These are phyloP conservation scores for Guyanaporus albipodus DNA, from an alignment of 768 basidiomycete species.

Conservation along the genomic window DNA sequence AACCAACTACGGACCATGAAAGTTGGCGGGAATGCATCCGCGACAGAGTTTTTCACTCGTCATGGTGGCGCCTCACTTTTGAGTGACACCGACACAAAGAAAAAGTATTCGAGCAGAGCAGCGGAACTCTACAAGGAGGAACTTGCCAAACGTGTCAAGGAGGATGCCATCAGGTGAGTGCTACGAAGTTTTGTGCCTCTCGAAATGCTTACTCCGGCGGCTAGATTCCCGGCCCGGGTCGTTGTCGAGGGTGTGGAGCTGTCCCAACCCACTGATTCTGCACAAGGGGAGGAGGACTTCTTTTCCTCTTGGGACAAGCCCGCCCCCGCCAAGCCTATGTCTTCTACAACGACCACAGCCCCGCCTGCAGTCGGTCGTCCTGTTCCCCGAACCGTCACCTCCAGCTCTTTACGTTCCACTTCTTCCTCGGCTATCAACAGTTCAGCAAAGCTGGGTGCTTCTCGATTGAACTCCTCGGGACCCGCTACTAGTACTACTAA, in stretches of 20 bases:
- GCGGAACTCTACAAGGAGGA: conserved; percentile 94
- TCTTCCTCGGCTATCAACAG: conserved; percentile 30
- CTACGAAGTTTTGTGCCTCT: neutral
- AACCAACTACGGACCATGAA: conserved; percentile 93
- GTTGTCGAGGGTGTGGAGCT: conserved; percentile 77
- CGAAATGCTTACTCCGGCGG: neutral
- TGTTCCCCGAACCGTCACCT: conserved; percentile 60
- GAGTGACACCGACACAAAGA: conserved; percentile 73
- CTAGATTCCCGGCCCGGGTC: conserved; percentile 73
- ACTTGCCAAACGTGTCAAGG: conserved; percentile 70
- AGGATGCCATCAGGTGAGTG: conserved; percentile 65
- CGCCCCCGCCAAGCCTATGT: conserved; percentile 45
- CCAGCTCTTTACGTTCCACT: conserved; percentile 54
- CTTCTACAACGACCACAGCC: conserved; percentile 46
- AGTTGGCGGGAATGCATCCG: conserved; percentile 86
- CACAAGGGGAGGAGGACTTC: conserved; percentile 81
- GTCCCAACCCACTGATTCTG: conserved; percentile 34
- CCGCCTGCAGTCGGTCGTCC: conserved; percentile 61
- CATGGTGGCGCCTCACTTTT: conserved; percentile 75
- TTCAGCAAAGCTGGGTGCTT: conserved; percentile 38
- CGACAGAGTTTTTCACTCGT: conserved; percentile 85
- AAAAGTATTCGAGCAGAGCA: conserved; percentile 81
- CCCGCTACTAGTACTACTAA: conserved; percentile 28
- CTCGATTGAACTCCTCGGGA: conserved; percentile 42
- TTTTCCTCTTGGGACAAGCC: conserved; percentile 97